A percentile compares a stretch with the other conserved stretches of the same genome.
Conservation (phyloP, 257 asterid genomes). For the Capsicum chinense region DNA sequence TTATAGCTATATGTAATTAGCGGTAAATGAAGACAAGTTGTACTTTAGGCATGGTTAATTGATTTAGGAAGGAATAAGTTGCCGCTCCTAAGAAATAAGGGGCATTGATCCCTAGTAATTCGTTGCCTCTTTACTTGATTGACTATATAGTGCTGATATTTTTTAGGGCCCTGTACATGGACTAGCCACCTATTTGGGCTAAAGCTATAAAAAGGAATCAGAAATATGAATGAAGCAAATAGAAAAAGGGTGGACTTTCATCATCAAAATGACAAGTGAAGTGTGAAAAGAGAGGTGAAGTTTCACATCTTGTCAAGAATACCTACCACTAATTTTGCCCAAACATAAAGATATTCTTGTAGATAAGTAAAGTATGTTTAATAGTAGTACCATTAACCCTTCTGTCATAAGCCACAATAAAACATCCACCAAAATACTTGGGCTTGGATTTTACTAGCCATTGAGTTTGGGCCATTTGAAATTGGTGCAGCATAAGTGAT, state of each 20-base stretch:
- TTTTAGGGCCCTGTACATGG: background rate
- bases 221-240: background rate
- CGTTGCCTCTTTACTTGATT: no score
- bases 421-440: background rate
- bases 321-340: background rate
- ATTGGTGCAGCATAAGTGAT: background rate
- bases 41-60: no score
- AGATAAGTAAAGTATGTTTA: background rate
- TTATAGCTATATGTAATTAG: no score
- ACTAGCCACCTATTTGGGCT: slow-evolving; percentile 16
- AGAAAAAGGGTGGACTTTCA: slow-evolving; percentile 16
- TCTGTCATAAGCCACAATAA: background rate
- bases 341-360: background rate
- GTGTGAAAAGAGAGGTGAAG: slow-evolving; percentile 5
- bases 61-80: no score
- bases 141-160: no score
- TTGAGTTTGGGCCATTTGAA: background rate
- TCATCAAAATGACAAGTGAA: background rate
- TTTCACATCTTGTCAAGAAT: slow-evolving; percentile 21
- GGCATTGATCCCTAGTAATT: no score
- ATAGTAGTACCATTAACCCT: background rate
- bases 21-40: no score
- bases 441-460: background rate
- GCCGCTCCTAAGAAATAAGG: no score
- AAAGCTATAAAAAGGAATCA: background rate